Percentiles rank a stretch among this genome's conserved stretches.
Conservation (phyloP, 495 filamentous ascomycete genomes). For the Chaetomium fimeti region DNA sequence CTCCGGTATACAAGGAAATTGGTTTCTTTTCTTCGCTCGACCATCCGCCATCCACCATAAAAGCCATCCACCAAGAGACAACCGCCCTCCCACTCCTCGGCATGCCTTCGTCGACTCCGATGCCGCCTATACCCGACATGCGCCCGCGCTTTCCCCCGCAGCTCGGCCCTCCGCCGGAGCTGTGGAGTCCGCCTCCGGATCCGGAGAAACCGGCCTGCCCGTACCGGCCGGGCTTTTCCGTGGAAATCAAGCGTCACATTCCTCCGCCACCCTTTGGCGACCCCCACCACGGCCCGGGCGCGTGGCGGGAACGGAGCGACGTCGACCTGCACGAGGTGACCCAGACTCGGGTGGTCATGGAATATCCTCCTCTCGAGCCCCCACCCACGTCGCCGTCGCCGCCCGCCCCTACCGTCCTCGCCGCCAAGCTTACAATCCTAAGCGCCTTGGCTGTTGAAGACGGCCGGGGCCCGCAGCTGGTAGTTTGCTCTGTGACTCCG, state of each 20-base stretch:
- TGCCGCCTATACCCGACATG: background rate
- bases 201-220: slow-evolving; percentile 18
- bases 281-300: slow-evolving; percentile 10
- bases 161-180: background rate
- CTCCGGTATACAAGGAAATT: too few relatives aligned
- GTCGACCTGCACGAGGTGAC: slow-evolving; percentile 1
- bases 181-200: slow-evolving; percentile 12
- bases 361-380: slow-evolving; percentile 9
- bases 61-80: background rate
- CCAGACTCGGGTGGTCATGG: slow-evolving; percentile 11
- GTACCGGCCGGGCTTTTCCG: slow-evolving; percentile 7
- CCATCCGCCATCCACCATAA: background rate
- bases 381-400: background rate
- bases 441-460: slow-evolving; percentile 8
- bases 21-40: background rate
- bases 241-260: slow-evolving; percentile 17
- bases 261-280: slow-evolving; percentile 18
- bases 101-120: background rate
- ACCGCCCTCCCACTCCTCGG: background rate
- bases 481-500: slow-evolving; percentile 9
- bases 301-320: slow-evolving; percentile 4
- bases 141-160: slow-evolving; percentile 1
- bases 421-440: slow-evolving; percentile 3
- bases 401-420: background rate
- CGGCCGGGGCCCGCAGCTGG: slow-evolving; percentile 13